phyloP scores from a whole-genome alignment of 1,284 basidiomycete species.

The Ceratobasidium sp. region DNA sequence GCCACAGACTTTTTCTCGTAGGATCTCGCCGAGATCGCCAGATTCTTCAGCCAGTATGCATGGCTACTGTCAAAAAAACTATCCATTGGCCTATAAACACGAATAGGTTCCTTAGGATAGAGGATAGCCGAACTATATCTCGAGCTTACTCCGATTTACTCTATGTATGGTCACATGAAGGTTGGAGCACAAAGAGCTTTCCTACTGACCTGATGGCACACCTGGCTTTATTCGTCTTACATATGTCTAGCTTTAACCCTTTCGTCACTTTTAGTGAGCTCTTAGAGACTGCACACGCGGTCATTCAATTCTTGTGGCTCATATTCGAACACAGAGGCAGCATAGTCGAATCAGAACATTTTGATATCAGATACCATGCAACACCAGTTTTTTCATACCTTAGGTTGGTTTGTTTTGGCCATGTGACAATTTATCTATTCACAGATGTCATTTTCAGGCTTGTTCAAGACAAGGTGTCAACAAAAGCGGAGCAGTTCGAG shows the following conservation, averaged over 20 bases:
- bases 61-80: not conserved
- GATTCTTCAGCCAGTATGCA: not conserved
- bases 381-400: not conserved
- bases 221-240: not conserved
- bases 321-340: slow-evolving; percentile 10
- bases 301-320: slow-evolving; percentile 1
- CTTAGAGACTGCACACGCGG: not conserved
- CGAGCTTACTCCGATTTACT: not conserved
- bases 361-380: not conserved
- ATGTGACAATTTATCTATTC: not conserved
- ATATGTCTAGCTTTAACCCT: not conserved
- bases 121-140: slow-evolving; percentile 1
- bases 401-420: not conserved
- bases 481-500: not conserved
- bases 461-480: not conserved
- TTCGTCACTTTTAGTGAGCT: not conserved
- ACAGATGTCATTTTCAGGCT: not conserved
- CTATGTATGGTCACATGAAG: not conserved
- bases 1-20: not conserved
- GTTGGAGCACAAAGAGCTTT: not conserved
- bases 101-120: not conserved
- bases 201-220: not conserved
- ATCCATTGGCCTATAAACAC: not conserved
- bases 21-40: slow-evolving; percentile 1
- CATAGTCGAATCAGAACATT: not conserved